Evolutionary conservation across 805 yeast species (phyloP), one percentile per base, ranked within the genome.

Genomic region (Ogataea methylovora): DNA sequence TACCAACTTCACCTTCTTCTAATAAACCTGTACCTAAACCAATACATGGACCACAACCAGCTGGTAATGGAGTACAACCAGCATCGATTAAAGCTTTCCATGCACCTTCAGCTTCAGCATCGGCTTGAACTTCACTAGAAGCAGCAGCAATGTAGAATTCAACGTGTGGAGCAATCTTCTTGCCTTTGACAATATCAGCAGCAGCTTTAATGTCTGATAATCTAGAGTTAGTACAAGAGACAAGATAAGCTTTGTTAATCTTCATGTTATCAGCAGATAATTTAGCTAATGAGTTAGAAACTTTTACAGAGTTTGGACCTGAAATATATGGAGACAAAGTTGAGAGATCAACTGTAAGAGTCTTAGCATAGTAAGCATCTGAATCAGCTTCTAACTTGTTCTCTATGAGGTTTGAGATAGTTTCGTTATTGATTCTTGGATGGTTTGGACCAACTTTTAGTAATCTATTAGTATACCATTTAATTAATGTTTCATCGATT

Each of bases 41-140:
- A 54, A 92, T 92, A 67, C 99, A 92, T 17, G 99, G 99, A 30
- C 99, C 99, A 66, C 99, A 92, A 16, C 99, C 99, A 12, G 98
- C 95, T 15, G 97, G 97, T 48, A 92, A 73, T 24, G 96, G 85
- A 48, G 66, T 84, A 39, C 96, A 94, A 34, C 99, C 99, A 8
- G 97, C 95, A 36, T 80, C 90, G 31, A 92, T 51, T 38, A 92
- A 69, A 15, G 76, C 76, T 49, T 87, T 71, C 98, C 99, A 94
- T 12, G 94, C 94, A 36, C 99, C 98, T 29, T 62, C 65, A 24
- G 76, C 73, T 63, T 84, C 95, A 30, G 98, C 98, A 47, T 88
- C 96, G 47, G 73, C 72, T 65, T 90, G 96, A 25, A 92, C 97
- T 49, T 79, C 78, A 3, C 94, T 79, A 2, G 97, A 86, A 0